Base-by-base conservation (phyloP, 148 eudicot genomes). In the Amaranthus palmeri region DNA sequence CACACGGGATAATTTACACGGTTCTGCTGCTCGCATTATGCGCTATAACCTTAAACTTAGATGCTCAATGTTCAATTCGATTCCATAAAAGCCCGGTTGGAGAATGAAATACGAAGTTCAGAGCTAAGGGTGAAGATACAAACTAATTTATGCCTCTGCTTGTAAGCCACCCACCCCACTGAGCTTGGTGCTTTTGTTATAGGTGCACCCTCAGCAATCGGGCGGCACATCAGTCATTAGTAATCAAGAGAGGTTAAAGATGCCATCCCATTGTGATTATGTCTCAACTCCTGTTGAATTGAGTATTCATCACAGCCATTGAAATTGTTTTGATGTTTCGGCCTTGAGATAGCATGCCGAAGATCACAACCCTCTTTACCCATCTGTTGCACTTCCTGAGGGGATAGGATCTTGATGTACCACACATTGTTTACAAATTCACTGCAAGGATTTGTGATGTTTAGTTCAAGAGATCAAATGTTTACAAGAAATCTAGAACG, bases 351-450 rank as follows among this genome's bases (percentile, higher is more conserved):
- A 2, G 89, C 78, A 75, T 81, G 84, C 18, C 79, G 84, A 81
- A 87, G 87, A 71, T 86, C 76, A 43, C 82, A 76, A 10, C 91
- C 96, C 46, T 80, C 77, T 82, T 86, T 90, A 45, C 95, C 92
- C 97, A 92, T 84, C 73, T 87, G 89, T 72, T 83, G 95, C 76
- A 89, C 90, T 73, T 89, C 92, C 66, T 80, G 82, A 11, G 90
- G 90, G 42, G 97, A 91, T 48, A 91, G 87, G 70, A 91, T 88
- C 87, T 87, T 88, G 71, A 91, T 91, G 81, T 80, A 89, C 84
- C 86, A 83, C 10, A 92, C 95, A 63, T 82, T 86, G 83, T 87
- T 87, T 44, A 89, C 92, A 67, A 92, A 89, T 80, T 87, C 92
- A 82, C 97, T 89, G 83, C 10, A 65, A 54, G 3, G 14, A 44